Percentiles rank a stretch among this genome's conserved stretches.
These are phyloP conservation scores for Magnaporthiopsis rhizophila DNA, from an alignment of 2,329 filamentous ascomycete species.

Conservation along the genomic window DNA sequence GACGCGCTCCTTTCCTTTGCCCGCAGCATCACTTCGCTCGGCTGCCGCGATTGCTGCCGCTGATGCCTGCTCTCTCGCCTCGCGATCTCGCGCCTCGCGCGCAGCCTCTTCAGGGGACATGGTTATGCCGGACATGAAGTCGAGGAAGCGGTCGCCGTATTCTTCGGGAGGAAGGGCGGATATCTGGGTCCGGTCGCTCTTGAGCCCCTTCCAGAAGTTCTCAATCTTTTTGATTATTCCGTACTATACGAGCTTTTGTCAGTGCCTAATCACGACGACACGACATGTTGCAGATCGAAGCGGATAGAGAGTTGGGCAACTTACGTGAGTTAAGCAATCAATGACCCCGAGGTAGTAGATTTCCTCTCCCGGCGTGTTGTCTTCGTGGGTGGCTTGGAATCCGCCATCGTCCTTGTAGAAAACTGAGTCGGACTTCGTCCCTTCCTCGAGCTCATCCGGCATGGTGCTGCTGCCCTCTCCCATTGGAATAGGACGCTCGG, in stretches of 20 bases:
- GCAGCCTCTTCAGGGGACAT: conserved; percentile 81
- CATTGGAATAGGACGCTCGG: conserved; percentile 89
- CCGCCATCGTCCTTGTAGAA: conserved; percentile 95
- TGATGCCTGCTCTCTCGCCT: conserved; percentile 41
- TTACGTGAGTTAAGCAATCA: conserved; percentile 92
- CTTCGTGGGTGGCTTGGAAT: conserved; percentile 85
- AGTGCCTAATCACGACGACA: conserved; percentile 4
- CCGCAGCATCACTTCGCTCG: conserved; percentile 20
- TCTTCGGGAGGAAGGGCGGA: conserved; percentile 84
- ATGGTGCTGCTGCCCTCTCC: conserved; percentile 75
- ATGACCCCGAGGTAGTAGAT: conserved; percentile 98
- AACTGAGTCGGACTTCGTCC: conserved; percentile 59
- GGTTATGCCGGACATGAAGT: conserved; percentile 84
- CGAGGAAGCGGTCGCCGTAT: conserved; percentile 89
- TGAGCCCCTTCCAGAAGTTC: conserved; percentile 93
- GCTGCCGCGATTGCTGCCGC: conserved; percentile 27
- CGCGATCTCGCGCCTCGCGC: conserved; percentile 46
- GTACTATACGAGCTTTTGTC: conserved; percentile 51
- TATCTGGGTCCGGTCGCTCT: conserved; percentile 75
- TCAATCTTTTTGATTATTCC: conserved; percentile 90
- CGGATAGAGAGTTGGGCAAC: conserved; percentile 26
- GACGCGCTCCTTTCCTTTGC: conserved; percentile 24
- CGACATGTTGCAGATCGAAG: neutral
- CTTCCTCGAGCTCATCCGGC: conserved; percentile 79
- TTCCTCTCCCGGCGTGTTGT: conserved; percentile 76